phyloP scores from a whole-genome alignment of 2,329 filamentous ascomycete genomes.

The Cordyceps fumosorosea region DNA sequence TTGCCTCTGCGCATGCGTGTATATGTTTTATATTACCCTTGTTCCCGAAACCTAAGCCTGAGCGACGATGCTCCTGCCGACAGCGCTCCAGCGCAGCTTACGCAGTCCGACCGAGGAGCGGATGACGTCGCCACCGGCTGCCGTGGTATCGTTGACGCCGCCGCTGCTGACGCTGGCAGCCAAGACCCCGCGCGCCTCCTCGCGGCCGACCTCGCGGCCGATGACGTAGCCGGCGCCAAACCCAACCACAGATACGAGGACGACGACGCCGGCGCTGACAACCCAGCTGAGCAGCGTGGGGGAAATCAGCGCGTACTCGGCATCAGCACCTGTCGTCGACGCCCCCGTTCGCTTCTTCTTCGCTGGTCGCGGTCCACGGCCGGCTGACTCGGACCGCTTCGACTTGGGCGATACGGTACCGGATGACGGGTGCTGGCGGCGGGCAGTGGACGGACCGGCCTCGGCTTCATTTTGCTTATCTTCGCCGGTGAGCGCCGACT shows the following conservation, averaged over 20 bases:
- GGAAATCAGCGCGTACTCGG: conserved; percentile 39
- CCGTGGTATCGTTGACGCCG: conserved; percentile 37
- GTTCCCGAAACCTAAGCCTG: conserved; percentile 5
- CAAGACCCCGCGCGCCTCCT: conserved; percentile 42
- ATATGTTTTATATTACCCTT: not conserved
- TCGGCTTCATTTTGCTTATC: conserved; percentile 17
- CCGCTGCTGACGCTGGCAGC: conserved; percentile 32
- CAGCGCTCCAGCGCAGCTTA: conserved; percentile 48
- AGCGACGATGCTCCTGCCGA: conserved; percentile 45
- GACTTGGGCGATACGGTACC: conserved; percentile 33
- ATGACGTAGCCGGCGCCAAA: conserved; percentile 65
- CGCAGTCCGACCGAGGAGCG: conserved; percentile 44
- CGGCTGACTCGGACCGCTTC: conserved; percentile 41
- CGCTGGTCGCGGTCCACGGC: conserved; percentile 35
- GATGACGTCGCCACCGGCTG: conserved; percentile 48
- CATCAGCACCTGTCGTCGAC: conserved; percentile 19
- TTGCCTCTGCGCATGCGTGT: conserved; percentile 5
- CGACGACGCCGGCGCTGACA: conserved; percentile 59
- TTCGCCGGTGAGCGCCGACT: conserved; percentile 46
- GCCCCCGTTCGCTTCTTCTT: conserved; percentile 53
- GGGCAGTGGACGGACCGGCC: conserved; percentile 16
- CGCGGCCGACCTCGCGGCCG: conserved; percentile 58
- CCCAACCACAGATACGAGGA: conserved; percentile 60
- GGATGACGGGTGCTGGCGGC: conserved; percentile 21
- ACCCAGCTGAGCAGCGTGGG: conserved; percentile 60